A percentile compares a stretch with the other conserved stretches of the same genome.
Evolutionary conservation across 148 eudicot species (phyloP).

Genomic region (Chenopodium quinoa): DNA sequence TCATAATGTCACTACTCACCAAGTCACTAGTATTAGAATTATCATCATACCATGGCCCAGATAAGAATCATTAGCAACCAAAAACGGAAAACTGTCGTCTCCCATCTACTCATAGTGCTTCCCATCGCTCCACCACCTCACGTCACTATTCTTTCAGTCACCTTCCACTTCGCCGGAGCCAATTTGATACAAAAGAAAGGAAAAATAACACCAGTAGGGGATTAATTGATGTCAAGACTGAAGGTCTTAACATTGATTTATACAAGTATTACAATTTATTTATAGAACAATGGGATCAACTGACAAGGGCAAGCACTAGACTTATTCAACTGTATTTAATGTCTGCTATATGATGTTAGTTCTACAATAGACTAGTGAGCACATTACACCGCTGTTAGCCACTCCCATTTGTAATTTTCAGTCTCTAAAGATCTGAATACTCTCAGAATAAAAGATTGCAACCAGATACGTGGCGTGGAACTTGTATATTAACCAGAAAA

Average conservation of each 20-base stretch:
- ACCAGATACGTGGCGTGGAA: neutral
- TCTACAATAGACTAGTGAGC: neutral
- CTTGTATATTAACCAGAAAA: neutral
- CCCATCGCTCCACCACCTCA: too few relatives aligned
- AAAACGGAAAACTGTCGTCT: too few relatives aligned
- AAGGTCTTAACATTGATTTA: neutral
- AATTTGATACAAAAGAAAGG: too few relatives aligned
- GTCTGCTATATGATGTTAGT: constrained; percentile 1
- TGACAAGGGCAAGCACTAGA: neutral
- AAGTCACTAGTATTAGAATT: too few relatives aligned
- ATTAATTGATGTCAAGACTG: too few relatives aligned
- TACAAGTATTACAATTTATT: neutral
- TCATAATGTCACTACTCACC: too few relatives aligned
- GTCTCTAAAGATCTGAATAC: neutral
- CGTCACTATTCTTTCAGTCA: too few relatives aligned
- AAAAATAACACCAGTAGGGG: too few relatives aligned
- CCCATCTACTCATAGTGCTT: too few relatives aligned
- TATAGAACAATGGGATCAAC: neutral
- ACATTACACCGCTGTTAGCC: neutral
- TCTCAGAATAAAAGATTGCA: neutral
- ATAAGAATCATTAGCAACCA: too few relatives aligned
- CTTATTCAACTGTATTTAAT: neutral
- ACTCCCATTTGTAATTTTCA: neutral
- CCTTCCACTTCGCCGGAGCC: too few relatives aligned
- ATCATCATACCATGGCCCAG: too few relatives aligned